A percentile compares a stretch with the other conserved stretches of the same genome.
These are phyloP conservation scores for Amniculicola lignicola DNA, from an alignment of 495 filamentous ascomycete species.

Conservation along the genomic window DNA sequence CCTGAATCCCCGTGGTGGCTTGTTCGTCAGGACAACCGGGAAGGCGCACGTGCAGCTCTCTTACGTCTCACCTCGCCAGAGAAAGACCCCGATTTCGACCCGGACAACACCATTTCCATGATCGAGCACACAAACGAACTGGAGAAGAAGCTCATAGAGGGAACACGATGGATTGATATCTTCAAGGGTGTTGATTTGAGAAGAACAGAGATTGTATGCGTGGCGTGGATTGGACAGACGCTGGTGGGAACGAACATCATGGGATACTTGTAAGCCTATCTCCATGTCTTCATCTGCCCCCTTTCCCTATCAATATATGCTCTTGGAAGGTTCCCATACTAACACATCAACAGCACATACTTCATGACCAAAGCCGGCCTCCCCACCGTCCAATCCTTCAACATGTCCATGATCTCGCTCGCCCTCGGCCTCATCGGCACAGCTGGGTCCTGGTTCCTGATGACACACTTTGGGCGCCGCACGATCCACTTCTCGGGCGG, in stretches of 20 bases:
- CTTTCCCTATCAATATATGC: too few species aligned
- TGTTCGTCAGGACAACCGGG: slow-evolving; percentile 20
- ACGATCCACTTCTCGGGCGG: slow-evolving; percentile 21
- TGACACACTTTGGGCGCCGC: slow-evolving; percentile 20
- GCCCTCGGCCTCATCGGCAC: slow-evolving; percentile 25
- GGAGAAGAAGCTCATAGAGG: slow-evolving; percentile 21
- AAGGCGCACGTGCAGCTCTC: slow-evolving; percentile 15
- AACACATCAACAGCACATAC: slow-evolving; percentile 5
- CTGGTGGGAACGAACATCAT: slow-evolving; percentile 22
- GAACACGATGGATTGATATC: slow-evolving; percentile 23
- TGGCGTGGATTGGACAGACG: slow-evolving; percentile 19
- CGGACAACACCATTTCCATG: slow-evolving; percentile 28
- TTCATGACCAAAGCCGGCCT: slow-evolving; percentile 29
- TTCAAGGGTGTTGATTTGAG: slow-evolving; percentile 28
- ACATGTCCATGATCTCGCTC: slow-evolving; percentile 23
- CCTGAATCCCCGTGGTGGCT: slow-evolving; percentile 35
- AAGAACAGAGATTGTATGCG: slow-evolving; percentile 30
- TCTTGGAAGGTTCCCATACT: too few species aligned
- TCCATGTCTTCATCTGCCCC: too few species aligned
- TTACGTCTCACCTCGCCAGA: slow-evolving; percentile 19
- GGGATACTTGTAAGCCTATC: slow-evolving; percentile 27
- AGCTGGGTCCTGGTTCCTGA: slow-evolving; percentile 22
- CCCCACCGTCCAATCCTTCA: slow-evolving; percentile 18
- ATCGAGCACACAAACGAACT: slow-evolving; percentile 30
- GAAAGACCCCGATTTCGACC: slow-evolving; percentile 23